Percentiles rank a stretch among this genome's conserved stretches.
phyloP scores from a whole-genome alignment of 1,139 yeast species.

The Candida mesenterica region DNA sequence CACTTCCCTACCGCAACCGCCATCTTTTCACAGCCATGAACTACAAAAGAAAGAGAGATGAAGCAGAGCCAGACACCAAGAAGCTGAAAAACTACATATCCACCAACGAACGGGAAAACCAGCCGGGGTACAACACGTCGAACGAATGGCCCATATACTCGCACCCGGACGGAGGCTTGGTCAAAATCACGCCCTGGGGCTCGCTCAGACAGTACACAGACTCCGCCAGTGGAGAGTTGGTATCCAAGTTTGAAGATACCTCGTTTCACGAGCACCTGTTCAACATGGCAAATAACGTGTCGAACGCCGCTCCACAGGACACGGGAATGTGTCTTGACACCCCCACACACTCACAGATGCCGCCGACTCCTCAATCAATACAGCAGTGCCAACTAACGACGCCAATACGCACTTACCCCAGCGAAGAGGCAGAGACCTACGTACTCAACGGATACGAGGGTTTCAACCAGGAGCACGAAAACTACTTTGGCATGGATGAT shows the following conservation, averaged over 20 bases:
- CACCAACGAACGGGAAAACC: constrained; percentile 14
- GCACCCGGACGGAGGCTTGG: constrained; percentile 64
- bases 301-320: constrained; percentile 1
- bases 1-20: no score
- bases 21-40: no score
- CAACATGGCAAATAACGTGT: constrained; percentile 15
- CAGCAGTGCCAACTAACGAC: constrained; percentile 11
- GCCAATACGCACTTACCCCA: constrained; percentile 20
- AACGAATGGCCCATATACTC: constrained; percentile 60
- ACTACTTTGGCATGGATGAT: constrained; percentile 36
- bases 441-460: constrained; percentile 39
- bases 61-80: constrained; percentile 21
- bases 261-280: constrained; percentile 39
- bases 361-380: constrained; percentile 40
- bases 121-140: constrained; percentile 23
- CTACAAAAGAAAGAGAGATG: constrained; percentile 30
- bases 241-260: constrained; percentile 44
- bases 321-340: background rate
- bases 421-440: constrained; percentile 42
- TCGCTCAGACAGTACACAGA: constrained; percentile 33
- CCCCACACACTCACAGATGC: constrained; percentile 18
- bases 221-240: constrained; percentile 32
- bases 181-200: constrained; percentile 68
- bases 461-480: constrained; percentile 37
- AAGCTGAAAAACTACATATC: constrained; percentile 22